These are phyloP conservation scores for Podosphaera xanthii DNA, from an alignment of 2,329 filamentous ascomycete genomes.

Conservation along the genomic window DNA sequence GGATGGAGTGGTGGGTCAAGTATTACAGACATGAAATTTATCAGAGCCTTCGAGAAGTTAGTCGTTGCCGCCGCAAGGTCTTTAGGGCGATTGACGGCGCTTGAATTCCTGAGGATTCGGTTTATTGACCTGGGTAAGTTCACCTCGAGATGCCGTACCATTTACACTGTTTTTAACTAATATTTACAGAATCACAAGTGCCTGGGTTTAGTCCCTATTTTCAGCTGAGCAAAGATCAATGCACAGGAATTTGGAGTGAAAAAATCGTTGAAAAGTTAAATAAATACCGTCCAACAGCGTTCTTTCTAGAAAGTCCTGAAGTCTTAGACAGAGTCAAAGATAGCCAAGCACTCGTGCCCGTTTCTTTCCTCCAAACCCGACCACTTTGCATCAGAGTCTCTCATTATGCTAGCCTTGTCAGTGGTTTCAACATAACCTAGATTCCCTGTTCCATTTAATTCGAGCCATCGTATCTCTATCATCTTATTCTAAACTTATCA, in stretches of 20 bases:
- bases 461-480: too few relatives aligned
- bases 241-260: constrained; percentile 52
- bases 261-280: constrained; percentile 37
- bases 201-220: constrained; percentile 55
- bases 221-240: constrained; percentile 33
- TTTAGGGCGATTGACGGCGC: constrained; percentile 31
- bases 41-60: constrained; percentile 45
- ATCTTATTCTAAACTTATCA: too few relatives aligned
- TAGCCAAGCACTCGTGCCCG: constrained; percentile 20
- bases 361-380: constrained; percentile 10
- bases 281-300: constrained; percentile 30
- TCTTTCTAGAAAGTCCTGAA: constrained; percentile 39
- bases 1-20: constrained; percentile 41
- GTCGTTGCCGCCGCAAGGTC: constrained; percentile 40
- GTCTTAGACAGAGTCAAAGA: constrained; percentile 41
- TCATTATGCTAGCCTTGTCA: constrained; percentile 10
- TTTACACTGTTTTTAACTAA: constrained; percentile 3
- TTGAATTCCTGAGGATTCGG: constrained; percentile 45
- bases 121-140: constrained; percentile 46
- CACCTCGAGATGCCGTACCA: background rate
- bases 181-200: constrained; percentile 40
- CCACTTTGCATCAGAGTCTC: constrained; percentile 14
- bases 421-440: constrained; percentile 12
- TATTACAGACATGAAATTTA: constrained; percentile 50
- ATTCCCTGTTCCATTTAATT: background rate